A percentile compares a stretch with the other conserved stretches of the same genome.
These are phyloP conservation scores for Ensete glaucum DNA, from an alignment of 176 grass and related monocot genomes.

Conservation along the genomic window DNA sequence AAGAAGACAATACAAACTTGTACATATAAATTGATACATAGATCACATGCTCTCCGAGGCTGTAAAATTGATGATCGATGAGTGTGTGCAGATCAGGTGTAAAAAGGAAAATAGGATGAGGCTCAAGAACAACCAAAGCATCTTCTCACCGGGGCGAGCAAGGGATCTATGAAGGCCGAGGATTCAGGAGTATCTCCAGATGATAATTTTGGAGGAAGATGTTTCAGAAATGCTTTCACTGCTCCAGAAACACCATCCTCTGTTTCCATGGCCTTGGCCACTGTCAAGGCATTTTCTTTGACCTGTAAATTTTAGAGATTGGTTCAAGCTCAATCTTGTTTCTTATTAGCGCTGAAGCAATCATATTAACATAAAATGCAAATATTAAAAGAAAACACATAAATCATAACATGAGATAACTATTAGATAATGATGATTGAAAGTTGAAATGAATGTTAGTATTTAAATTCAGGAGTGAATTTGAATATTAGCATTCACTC, in stretches of 20 bases:
- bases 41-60: too few relatives aligned
- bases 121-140: slow-evolving; percentile 44
- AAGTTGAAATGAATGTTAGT: too few relatives aligned
- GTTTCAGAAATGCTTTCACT: slow-evolving; percentile 76
- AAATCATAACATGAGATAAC: too few relatives aligned
- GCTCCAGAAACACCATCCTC: slow-evolving; percentile 73
- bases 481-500: too few relatives aligned
- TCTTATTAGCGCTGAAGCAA: too few relatives aligned
- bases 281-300: slow-evolving; percentile 54
- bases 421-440: too few relatives aligned
- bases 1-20: too few relatives aligned
- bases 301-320: slow-evolving; percentile 15
- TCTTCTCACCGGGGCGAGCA: slow-evolving; percentile 29
- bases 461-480: too few relatives aligned
- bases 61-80: too few relatives aligned
- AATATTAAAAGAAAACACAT: not conserved
- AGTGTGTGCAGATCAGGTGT: too few relatives aligned
- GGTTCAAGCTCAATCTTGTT: not conserved
- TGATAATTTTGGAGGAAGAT: slow-evolving; percentile 38
- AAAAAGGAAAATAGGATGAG: not conserved
- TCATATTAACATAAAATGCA: not conserved
- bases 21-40: too few relatives aligned
- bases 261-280: slow-evolving; percentile 69
- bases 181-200: not conserved
- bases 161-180: slow-evolving; percentile 5